phyloP scores from a whole-genome alignment of 768 basidiomycete species.

The Cyathus striatus region DNA sequence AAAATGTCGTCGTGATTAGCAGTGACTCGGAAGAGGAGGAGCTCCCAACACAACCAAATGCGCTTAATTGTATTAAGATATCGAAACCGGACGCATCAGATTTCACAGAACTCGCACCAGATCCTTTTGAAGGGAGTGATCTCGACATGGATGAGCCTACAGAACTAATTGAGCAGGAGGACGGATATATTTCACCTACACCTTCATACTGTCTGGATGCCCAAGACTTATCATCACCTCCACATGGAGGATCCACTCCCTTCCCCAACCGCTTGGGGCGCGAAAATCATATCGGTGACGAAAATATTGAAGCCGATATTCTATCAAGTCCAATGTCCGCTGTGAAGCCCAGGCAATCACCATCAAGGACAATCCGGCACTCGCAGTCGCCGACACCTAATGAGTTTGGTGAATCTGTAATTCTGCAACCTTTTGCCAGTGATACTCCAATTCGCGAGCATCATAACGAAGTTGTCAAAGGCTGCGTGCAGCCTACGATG shows the following conservation, averaged over 20 bases:
- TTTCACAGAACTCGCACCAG: constrained; percentile 12
- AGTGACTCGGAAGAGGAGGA: constrained; percentile 23
- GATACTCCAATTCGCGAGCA: constrained; percentile 5
- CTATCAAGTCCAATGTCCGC: constrained; percentile 40
- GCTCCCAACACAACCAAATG: no score
- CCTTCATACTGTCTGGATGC: constrained; percentile 50
- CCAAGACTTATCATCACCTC: constrained; percentile 66
- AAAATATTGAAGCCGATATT: constrained; percentile 45
- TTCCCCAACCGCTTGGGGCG: constrained; percentile 5
- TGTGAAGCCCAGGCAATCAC: constrained; percentile 6
- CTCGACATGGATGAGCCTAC: constrained; percentile 35
- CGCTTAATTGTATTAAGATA: no score
- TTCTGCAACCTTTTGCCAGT: constrained; percentile 7
- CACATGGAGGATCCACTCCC: constrained; percentile 18
- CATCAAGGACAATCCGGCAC: background rate
- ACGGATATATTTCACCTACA: constrained; percentile 77
- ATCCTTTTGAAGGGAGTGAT: constrained; percentile 28
- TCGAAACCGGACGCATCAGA: constrained; percentile 2
- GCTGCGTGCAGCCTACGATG: background rate
- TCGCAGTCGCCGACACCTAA: no score
- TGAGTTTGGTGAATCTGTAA: no score
- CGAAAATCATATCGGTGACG: constrained; percentile 24
- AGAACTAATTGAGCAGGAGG: constrained; percentile 63
- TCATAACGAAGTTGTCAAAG: background rate
- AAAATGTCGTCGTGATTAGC: constrained; percentile 30